A percentile compares a stretch with the other conserved stretches of the same genome.
These are phyloP conservation scores for Phytophthora pini DNA, from an alignment of 352 stramenopile species.

Conservation along the genomic window DNA sequence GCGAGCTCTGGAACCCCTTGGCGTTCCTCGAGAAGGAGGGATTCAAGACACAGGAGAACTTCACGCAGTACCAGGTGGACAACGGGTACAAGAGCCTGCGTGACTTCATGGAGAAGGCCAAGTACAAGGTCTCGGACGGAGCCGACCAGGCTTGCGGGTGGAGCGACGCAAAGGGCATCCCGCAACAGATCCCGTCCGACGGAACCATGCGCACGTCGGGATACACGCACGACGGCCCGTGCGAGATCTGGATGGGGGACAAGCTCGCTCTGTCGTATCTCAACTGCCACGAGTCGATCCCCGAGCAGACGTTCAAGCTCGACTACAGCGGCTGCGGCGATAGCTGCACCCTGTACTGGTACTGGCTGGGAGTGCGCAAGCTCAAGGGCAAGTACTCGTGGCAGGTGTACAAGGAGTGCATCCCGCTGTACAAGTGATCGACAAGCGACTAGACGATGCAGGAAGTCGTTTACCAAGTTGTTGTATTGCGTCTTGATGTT, in stretches of 20 bases:
- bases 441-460: not conserved
- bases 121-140: slow-evolving; percentile 39
- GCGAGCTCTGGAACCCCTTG: slow-evolving; percentile 47
- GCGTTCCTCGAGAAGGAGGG: slow-evolving; percentile 56
- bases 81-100: slow-evolving; percentile 53
- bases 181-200: slow-evolving; percentile 43
- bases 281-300: slow-evolving; percentile 45
- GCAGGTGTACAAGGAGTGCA: slow-evolving; percentile 61
- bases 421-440: slow-evolving; percentile 31
- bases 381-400: slow-evolving; percentile 43
- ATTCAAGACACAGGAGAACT: slow-evolving; percentile 50
- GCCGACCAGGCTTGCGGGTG: slow-evolving; percentile 45
- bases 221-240: slow-evolving; percentile 53
- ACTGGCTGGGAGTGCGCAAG: slow-evolving; percentile 48
- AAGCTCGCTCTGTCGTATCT: slow-evolving; percentile 36
- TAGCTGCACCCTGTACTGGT: slow-evolving; percentile 48
- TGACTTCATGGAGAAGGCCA: slow-evolving; percentile 48
- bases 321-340: slow-evolving; percentile 44
- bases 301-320: slow-evolving; percentile 37
- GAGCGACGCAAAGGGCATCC: slow-evolving; percentile 31
- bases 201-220: slow-evolving; percentile 46
- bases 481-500: too few species aligned
- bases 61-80: slow-evolving; percentile 43
- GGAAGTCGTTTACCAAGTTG: too few species aligned
- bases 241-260: slow-evolving; percentile 52